phyloP scores from a whole-genome alignment of 768 basidiomycete genomes.

The Psilocybe cyanescens region DNA sequence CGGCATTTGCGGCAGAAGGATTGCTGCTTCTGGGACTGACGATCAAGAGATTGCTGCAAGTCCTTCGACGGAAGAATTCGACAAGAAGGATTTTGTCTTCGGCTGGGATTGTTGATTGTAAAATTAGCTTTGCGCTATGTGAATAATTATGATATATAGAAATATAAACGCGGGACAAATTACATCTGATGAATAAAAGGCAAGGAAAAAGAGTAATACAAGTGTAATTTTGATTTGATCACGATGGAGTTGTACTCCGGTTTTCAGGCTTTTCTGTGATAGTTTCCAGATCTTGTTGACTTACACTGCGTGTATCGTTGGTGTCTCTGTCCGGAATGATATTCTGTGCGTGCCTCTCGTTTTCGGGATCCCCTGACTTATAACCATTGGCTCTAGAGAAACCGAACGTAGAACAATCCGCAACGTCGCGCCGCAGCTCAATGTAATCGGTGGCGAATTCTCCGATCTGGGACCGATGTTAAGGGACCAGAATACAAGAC shows the following conservation, averaged over 20 bases:
- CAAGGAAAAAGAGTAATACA: slow-evolving; percentile 5
- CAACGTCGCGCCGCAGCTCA: slow-evolving; percentile 68
- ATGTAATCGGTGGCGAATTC: slow-evolving; percentile 74
- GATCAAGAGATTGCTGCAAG: slow-evolving; percentile 7
- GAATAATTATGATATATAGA: slow-evolving; percentile 14
- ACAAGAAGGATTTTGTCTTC: slow-evolving; percentile 51
- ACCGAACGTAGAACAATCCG: slow-evolving; percentile 52
- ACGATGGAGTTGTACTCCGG: slow-evolving; percentile 15
- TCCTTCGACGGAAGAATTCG: not conserved
- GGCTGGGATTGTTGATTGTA: slow-evolving; percentile 75
- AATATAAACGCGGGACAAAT: slow-evolving; percentile 18
- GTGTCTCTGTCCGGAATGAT: slow-evolving; percentile 8
- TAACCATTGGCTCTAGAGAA: slow-evolving; percentile 29
- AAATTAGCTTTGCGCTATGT: not conserved
- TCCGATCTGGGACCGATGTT: slow-evolving; percentile 48
- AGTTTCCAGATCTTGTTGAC: slow-evolving; percentile 17
- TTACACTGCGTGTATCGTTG: slow-evolving; percentile 3
- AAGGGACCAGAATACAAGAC: not conserved
- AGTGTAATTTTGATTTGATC: not conserved
- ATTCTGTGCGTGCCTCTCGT: slow-evolving; percentile 22
- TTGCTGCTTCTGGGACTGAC: slow-evolving; percentile 15
- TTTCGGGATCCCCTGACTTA: slow-evolving; percentile 38
- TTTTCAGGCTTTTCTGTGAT: slow-evolving; percentile 36
- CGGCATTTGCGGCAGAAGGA: slow-evolving; percentile 63
- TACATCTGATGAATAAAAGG: slow-evolving; percentile 14